These are phyloP conservation scores for Emericellopsis atlantica DNA, from an alignment of 2,329 filamentous ascomycete species.

Conservation along the genomic window DNA sequence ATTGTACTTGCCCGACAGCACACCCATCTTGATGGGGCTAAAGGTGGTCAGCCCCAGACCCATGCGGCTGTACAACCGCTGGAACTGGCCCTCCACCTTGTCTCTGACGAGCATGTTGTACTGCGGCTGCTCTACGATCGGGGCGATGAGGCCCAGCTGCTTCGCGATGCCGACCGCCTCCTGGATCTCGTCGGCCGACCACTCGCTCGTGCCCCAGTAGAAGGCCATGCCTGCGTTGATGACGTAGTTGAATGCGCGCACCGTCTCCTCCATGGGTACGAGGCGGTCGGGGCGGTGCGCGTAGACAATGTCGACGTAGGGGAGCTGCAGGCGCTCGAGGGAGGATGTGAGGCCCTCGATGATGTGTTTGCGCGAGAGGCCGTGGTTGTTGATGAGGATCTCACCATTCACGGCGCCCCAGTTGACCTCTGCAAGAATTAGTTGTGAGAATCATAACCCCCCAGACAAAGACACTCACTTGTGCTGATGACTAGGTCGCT, in stretches of 20 bases:
- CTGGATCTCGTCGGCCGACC: conserved; percentile 56
- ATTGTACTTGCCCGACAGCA: conserved; percentile 57
- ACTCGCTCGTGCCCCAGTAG: conserved; percentile 63
- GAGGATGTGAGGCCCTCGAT: conserved; percentile 41
- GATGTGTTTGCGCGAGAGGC: conserved; percentile 55
- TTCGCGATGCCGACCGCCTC: conserved; percentile 48
- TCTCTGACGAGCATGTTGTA: conserved; percentile 53
- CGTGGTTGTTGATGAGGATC: conserved; percentile 51
- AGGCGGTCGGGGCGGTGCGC: conserved; percentile 56
- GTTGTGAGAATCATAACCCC: too few species aligned
- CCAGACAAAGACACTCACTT: conserved; percentile 29
- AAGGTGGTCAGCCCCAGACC: conserved; percentile 50
- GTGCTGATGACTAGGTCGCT: conserved; percentile 47
- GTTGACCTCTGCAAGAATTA: conserved; percentile 36
- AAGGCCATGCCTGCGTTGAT: conserved; percentile 56
- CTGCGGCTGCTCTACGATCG: conserved; percentile 53
- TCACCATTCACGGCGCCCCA: conserved; percentile 50
- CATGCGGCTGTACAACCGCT: conserved; percentile 43
- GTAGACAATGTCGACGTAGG: conserved; percentile 57
- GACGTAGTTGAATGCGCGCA: conserved; percentile 58
- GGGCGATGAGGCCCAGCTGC: conserved; percentile 46
- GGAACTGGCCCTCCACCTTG: conserved; percentile 51
- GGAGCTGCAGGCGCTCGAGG: conserved; percentile 41
- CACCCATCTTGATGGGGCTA: conserved; percentile 42
- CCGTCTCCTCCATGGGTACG: conserved; percentile 59